phyloP scores from a whole-genome alignment of 2,329 filamentous ascomycete genomes.

The Neonectria faginata region DNA sequence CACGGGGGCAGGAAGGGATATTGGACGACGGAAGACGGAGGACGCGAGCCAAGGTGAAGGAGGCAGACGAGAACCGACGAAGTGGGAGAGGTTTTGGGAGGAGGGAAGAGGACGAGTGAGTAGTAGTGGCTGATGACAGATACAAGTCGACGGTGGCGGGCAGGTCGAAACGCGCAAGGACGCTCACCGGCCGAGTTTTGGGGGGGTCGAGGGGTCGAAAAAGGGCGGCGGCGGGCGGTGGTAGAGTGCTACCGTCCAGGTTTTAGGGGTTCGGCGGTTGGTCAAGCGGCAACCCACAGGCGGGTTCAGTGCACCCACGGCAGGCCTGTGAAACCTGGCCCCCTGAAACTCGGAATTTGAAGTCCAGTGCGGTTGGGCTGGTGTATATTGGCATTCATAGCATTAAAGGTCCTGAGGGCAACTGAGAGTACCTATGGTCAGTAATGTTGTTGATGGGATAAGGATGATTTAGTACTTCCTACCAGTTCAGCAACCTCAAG shows the following conservation, averaged over 20 bases:
- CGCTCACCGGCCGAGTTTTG: conserved; percentile 22
- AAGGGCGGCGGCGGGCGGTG: conserved; percentile 30
- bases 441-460: background rate
- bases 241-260: conserved; percentile 4
- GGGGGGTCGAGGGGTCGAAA: conserved; percentile 28
- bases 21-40: background rate
- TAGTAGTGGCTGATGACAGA: conserved; percentile 22
- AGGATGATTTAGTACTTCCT: too few relatives aligned
- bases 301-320: background rate
- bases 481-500: background rate
- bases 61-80: background rate
- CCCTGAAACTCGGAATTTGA: background rate
- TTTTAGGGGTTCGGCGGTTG: background rate
- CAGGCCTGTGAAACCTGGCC: conserved; percentile 1
- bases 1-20: conserved; percentile 5
- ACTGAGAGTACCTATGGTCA: too few relatives aligned
- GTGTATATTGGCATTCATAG: too few relatives aligned
- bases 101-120: conserved; percentile 26
- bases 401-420: too few relatives aligned
- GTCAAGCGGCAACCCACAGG: background rate
- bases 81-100: background rate
- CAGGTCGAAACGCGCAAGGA: conserved; percentile 35
- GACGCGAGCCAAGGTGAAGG: background rate
- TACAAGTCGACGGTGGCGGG: conserved; percentile 22
- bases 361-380: background rate